phyloP scores from a whole-genome alignment of 2,329 filamentous ascomycete genomes.

The Colletotrichum sp. region DNA sequence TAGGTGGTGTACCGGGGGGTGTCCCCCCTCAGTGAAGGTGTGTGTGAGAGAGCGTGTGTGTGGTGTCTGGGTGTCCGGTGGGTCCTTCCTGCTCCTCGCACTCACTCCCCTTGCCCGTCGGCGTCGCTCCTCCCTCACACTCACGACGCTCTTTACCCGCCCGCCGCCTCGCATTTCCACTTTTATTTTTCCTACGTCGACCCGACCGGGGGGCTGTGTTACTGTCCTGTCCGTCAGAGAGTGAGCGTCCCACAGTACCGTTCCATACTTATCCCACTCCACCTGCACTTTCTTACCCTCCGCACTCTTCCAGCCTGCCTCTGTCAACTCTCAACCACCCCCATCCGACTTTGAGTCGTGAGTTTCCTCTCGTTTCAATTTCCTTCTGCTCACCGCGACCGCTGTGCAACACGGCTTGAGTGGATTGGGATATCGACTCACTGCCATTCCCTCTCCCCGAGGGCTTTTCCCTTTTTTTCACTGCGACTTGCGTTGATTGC shows the following conservation, averaged over 20 bases:
- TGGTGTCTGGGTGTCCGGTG: not conserved
- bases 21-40: not conserved
- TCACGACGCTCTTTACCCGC: constrained; percentile 2
- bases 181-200: constrained; percentile 5
- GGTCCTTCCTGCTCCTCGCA: not conserved
- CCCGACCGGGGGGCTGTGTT: constrained; percentile 9
- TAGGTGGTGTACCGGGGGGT: not conserved
- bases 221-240: constrained; percentile 15
- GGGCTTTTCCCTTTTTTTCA: not conserved
- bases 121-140: not conserved
- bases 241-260: not conserved
- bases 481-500: not conserved
- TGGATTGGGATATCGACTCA: not conserved
- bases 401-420: not conserved
- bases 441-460: not conserved
- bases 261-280: constrained; percentile 22
- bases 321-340: constrained; percentile 9
- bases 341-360: constrained; percentile 17
- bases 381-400: not conserved
- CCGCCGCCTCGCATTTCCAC: constrained; percentile 10
- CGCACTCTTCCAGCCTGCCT: not conserved
- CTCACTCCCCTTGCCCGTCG: not conserved
- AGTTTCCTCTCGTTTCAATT: constrained; percentile 9
- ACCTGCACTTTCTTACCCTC: constrained; percentile 21
- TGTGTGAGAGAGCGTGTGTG: not conserved